A percentile compares a stretch with the other conserved stretches of the same genome.
These are phyloP conservation scores for Taphrina deformans DNA, from an alignment of 1,139 yeast genomes.

Conservation along the genomic window DNA sequence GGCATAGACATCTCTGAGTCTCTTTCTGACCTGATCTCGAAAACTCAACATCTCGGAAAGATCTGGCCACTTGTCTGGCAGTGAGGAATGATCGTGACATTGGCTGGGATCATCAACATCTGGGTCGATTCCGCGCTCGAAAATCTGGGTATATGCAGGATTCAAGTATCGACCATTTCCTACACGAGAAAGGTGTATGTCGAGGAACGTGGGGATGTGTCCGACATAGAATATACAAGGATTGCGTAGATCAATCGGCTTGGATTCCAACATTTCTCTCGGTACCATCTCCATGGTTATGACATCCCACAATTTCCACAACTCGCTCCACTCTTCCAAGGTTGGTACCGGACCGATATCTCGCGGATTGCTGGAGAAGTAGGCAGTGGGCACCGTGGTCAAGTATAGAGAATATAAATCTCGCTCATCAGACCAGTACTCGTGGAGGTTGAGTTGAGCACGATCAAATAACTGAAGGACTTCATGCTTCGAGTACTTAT, in stretches of 20 bases:
- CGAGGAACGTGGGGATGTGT: conserved; percentile 40
- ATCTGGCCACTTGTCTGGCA: conserved; percentile 39
- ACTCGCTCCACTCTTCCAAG: conserved; percentile 36
- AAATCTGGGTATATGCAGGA: conserved; percentile 35
- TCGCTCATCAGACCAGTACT: conserved; percentile 36
- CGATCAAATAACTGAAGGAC: conserved; percentile 34
- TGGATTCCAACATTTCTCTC: conserved; percentile 35
- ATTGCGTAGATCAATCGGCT: conserved; percentile 40
- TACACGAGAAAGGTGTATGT: conserved; percentile 38
- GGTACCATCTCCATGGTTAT: conserved; percentile 38
- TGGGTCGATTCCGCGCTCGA: conserved; percentile 41
- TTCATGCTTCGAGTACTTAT: conserved; percentile 38
- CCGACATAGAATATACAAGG: conserved; percentile 40
- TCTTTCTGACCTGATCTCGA: conserved; percentile 35
- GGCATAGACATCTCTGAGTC: conserved; percentile 28
- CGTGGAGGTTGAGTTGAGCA: conserved; percentile 25
- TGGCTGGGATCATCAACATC: conserved; percentile 40
- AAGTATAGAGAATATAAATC: conserved; percentile 37
- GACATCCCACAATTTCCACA: conserved; percentile 39
- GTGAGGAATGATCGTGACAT: conserved; percentile 39
- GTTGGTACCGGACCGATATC: conserved; percentile 33
- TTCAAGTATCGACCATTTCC: conserved; percentile 14
- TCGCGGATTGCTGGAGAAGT: conserved; percentile 25
- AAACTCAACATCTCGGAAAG: conserved; percentile 32
- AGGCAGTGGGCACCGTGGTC: conserved; percentile 15